A percentile compares a stretch with the other conserved stretches of the same genome.
Evolutionary conservation across 371 early-diverging fungal species (phyloP).

Genomic region (Syncephalis fuscata): DNA sequence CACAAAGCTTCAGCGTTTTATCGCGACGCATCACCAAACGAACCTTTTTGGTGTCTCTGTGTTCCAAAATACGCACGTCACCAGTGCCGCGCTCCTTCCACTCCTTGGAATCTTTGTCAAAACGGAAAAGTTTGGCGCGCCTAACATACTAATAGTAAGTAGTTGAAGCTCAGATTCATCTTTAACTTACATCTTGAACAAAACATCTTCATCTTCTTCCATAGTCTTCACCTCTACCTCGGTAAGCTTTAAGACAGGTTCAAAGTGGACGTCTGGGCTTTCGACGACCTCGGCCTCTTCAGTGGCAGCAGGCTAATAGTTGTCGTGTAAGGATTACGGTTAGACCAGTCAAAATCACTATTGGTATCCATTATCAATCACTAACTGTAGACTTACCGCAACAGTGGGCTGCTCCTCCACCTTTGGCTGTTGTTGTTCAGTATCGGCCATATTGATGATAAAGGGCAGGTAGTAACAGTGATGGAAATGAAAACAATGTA

Average conservation of each 20-base stretch:
- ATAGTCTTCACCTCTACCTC: slow-evolving; percentile 84
- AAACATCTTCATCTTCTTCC: slow-evolving; percentile 85
- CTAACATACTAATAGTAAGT: slow-evolving; percentile 19
- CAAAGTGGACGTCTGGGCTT: slow-evolving; percentile 87
- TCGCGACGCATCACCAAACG: slow-evolving; percentile 95
- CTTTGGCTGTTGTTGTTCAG: too few relatives aligned
- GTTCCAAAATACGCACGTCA: slow-evolving; percentile 84
- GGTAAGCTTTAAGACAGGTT: slow-evolving; percentile 86
- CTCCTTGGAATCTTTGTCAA: slow-evolving; percentile 68
- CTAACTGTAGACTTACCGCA: too few relatives aligned
- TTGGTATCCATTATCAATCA: too few relatives aligned
- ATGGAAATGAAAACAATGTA: too few relatives aligned
- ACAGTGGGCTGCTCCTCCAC: too few relatives aligned
- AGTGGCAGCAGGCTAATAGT: too few relatives aligned
- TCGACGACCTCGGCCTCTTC: slow-evolving; percentile 36
- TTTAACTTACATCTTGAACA: slow-evolving; percentile 85
- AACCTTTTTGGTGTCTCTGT: slow-evolving; percentile 71
- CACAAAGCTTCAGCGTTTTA: slow-evolving; percentile 94
- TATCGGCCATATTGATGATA: too few relatives aligned
- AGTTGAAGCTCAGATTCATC: too few relatives aligned
- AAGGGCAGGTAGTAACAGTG: too few relatives aligned
- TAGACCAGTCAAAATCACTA: too few relatives aligned
- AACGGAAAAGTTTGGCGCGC: slow-evolving; percentile 96
- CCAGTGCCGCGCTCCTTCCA: slow-evolving; percentile 99
- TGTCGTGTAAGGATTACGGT: too few relatives aligned